Percentiles rank a stretch among this genome's conserved stretches.
phyloP scores from a whole-genome alignment of 768 basidiomycete species.

The Leccinum olivaceopallidum region DNA sequence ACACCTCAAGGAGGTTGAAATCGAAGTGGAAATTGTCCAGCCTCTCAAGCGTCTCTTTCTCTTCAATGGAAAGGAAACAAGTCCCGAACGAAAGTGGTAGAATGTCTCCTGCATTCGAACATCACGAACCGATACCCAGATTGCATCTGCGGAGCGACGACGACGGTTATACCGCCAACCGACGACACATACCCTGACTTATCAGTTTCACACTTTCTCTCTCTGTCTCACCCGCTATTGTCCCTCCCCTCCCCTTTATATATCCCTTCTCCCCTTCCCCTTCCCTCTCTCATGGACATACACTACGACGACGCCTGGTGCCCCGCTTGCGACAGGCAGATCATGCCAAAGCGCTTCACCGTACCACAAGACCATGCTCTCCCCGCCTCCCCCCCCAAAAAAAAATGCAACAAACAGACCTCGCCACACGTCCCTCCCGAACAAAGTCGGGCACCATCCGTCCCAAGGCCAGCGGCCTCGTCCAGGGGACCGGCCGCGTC shows the following conservation, averaged over 20 bases:
- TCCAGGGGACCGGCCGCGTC: constrained; percentile 64
- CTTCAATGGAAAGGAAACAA: constrained; percentile 52
- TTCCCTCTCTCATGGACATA: constrained; percentile 28
- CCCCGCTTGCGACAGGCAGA: constrained; percentile 75
- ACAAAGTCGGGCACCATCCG: constrained; percentile 39
- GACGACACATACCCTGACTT: constrained; percentile 39
- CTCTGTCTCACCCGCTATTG: constrained; percentile 24
- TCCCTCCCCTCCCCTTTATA: constrained; percentile 10
- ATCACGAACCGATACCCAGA: constrained; percentile 31
- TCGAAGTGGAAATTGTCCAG: constrained; percentile 54
- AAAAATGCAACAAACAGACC: constrained; percentile 23
- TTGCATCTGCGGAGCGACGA: constrained; percentile 27
- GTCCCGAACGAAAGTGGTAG: constrained; percentile 30
- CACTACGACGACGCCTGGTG: constrained; percentile 76
- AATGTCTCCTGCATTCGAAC: constrained; percentile 15
- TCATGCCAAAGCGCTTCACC: constrained; percentile 72
- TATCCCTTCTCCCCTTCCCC: constrained; percentile 8
- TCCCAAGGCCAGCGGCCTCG: constrained; percentile 49
- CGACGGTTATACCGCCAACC: constrained; percentile 33
- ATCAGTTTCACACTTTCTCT: constrained; percentile 24
- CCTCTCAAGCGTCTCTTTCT: constrained; percentile 67
- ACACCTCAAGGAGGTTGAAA: constrained; percentile 52
- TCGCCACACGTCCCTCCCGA: constrained; percentile 31
- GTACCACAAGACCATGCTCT: constrained; percentile 40
- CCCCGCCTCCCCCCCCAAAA: constrained; percentile 31